A percentile compares a stretch with the other conserved stretches of the same genome.
Conservation (phyloP, 169 alveolate genomes). For the Babesia microti region DNA sequence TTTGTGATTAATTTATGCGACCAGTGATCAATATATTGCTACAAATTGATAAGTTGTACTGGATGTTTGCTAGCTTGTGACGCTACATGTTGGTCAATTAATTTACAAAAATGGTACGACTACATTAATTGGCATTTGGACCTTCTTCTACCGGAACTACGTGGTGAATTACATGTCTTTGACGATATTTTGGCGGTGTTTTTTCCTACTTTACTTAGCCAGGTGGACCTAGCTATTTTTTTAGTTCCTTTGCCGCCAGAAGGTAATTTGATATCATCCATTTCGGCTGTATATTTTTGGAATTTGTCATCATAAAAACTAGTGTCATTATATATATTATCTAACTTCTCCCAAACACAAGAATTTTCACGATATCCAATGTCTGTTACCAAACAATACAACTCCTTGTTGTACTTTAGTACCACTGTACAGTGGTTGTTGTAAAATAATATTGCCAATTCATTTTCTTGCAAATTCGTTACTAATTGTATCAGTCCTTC, state of each 20-base stretch:
- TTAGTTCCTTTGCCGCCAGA: constrained; percentile 5
- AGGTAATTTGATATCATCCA: too few relatives aligned
- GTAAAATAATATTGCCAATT: constrained; percentile 22
- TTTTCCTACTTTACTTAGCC: constrained; percentile 1
- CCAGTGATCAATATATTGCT: neutral
- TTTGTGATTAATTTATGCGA: neutral
- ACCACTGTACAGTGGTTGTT: constrained; percentile 24
- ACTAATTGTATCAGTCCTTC: constrained; percentile 6
- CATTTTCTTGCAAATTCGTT: constrained; percentile 2
- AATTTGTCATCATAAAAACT: constrained; percentile 27
- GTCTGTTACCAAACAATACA: constrained; percentile 29
- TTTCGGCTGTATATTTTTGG: too few relatives aligned
- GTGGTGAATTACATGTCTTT: constrained; percentile 6
- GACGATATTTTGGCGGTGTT: neutral
- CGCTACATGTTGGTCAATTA: too few relatives aligned
- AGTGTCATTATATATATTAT: too few relatives aligned
- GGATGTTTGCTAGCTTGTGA: too few relatives aligned
- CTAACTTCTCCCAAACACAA: constrained; percentile 44
- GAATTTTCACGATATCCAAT: constrained; percentile 13
- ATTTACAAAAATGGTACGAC: too few relatives aligned
- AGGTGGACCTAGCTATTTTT: neutral
- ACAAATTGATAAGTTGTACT: neutral
- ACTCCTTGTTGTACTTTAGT: constrained; percentile 9
- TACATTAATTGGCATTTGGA: too few relatives aligned
- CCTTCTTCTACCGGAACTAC: too few relatives aligned